Percentiles rank a stretch among this genome's conserved stretches.
These are phyloP conservation scores for Pythium diclinum DNA, from an alignment of 352 stramenopile species.

Conservation along the genomic window DNA sequence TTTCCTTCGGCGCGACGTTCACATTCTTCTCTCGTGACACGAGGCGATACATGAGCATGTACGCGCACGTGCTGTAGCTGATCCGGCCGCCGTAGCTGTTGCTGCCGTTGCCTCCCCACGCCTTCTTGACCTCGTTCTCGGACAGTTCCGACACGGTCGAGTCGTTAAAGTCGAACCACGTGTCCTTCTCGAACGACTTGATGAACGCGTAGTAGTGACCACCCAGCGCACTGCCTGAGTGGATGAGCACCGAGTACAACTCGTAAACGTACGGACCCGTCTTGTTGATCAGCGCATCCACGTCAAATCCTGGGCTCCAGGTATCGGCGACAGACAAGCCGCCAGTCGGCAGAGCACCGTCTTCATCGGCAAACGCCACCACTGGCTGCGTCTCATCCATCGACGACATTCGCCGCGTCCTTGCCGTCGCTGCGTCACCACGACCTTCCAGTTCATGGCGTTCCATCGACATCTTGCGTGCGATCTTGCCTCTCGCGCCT, in stretches of 20 bases:
- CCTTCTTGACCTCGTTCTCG: constrained; percentile 71
- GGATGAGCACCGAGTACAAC: constrained; percentile 91
- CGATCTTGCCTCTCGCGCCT: constrained; percentile 49
- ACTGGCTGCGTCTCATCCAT: constrained; percentile 72
- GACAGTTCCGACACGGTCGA: constrained; percentile 77
- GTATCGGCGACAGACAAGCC: constrained; percentile 36
- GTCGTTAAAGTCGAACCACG: constrained; percentile 90
- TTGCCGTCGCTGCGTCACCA: constrained; percentile 16
- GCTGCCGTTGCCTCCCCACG: constrained; percentile 54
- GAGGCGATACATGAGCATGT: constrained; percentile 90
- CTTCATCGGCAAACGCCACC: constrained; percentile 21
- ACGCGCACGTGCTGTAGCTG: constrained; percentile 82
- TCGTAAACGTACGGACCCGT: constrained; percentile 84
- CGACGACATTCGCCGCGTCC: constrained; percentile 54
- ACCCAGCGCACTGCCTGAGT: constrained; percentile 88
- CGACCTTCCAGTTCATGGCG: constrained; percentile 64
- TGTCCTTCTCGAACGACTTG: constrained; percentile 73
- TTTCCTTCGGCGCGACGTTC: constrained; percentile 52
- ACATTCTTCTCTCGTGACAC: constrained; percentile 67
- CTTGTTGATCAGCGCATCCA: constrained; percentile 54
- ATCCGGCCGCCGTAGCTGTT: constrained; percentile 29
- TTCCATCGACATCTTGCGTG: constrained; percentile 86
- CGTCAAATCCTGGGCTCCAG: constrained; percentile 71
- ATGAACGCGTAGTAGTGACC: constrained; percentile 96
- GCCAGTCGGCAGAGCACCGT: not conserved